These are phyloP conservation scores for Populus euphratica DNA, from an alignment of 345 rosid genomes.

Conservation along the genomic window DNA sequence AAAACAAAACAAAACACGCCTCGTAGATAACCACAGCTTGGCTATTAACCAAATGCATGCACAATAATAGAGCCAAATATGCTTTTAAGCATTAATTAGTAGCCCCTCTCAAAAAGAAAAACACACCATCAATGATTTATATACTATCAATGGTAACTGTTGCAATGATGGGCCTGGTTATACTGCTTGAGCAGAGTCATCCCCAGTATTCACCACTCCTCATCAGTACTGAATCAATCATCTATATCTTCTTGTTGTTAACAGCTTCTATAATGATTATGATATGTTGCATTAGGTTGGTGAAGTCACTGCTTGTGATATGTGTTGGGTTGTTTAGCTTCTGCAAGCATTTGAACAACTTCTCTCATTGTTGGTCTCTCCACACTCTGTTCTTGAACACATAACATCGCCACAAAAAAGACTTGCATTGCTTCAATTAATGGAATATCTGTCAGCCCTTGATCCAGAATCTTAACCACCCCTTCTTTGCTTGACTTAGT, in stretches of 20 bases:
- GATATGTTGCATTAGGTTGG: too few species aligned
- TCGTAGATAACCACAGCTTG: neutral
- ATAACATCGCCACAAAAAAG: conserved; percentile 55
- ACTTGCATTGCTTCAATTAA: conserved; percentile 50
- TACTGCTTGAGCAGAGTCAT: neutral
- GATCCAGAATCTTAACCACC: conserved; percentile 40
- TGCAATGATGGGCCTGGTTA: neutral
- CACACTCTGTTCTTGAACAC: conserved; percentile 60
- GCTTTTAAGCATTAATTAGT: neutral
- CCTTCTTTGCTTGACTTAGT: conserved; percentile 42
- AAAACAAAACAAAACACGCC: neutral
- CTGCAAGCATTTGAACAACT: conserved; percentile 62
- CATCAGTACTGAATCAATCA: neutral
- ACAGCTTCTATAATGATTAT: neutral
- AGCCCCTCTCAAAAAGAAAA: neutral
- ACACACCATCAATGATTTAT: neutral
- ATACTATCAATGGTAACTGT: neutral
- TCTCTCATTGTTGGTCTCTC: conserved; percentile 73
- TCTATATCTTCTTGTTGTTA: neutral
- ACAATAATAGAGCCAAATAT: neutral
- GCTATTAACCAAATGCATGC: neutral
- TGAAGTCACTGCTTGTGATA: conserved; percentile 34
- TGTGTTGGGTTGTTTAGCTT: conserved; percentile 53
- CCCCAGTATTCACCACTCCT: neutral
- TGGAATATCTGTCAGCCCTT: conserved; percentile 40